Percentiles rank a stretch among this genome's conserved stretches.
These are phyloP conservation scores for Aspergillus asperescens DNA, from an alignment of 495 filamentous ascomycete species.

Conservation along the genomic window DNA sequence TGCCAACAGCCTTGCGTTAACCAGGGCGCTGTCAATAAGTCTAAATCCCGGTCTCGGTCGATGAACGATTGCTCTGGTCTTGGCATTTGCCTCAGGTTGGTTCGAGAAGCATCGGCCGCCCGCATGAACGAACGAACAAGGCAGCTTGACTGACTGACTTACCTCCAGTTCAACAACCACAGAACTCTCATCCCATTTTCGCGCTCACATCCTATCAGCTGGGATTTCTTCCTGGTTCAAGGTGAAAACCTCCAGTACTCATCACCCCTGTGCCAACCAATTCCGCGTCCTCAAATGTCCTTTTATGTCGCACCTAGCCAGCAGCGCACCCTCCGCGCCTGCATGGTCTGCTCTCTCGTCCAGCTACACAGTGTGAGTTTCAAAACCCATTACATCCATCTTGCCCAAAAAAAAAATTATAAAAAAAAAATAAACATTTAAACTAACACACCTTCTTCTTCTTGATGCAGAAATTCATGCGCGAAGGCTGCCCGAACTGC, in stretches of 20 bases:
- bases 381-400: too few relatives aligned
- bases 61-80: conserved; percentile 18
- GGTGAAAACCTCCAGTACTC: not conserved
- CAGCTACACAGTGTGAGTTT: conserved; percentile 64
- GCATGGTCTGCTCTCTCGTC: conserved; percentile 96
- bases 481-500: conserved; percentile 93
- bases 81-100: conserved; percentile 16
- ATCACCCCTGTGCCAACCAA: not conserved
- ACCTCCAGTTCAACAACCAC: not conserved
- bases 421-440: not conserved
- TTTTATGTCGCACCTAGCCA: conserved; percentile 61
- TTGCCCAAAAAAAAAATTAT: too few relatives aligned
- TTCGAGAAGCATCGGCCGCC: conserved; percentile 20
- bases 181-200: not conserved
- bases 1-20: too few relatives aligned
- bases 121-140: not conserved
- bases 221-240: not conserved
- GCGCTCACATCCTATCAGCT: not conserved
- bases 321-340: conserved; percentile 80
- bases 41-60: not conserved
- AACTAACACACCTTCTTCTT: conserved; percentile 1
- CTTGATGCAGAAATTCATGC: conserved; percentile 61
- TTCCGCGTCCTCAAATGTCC: conserved; percentile 25
- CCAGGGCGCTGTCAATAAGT: not conserved
- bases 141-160: not conserved